These are phyloP conservation scores for Saturnispora galanensis DNA, from an alignment of 805 yeast species.

Conservation along the genomic window DNA sequence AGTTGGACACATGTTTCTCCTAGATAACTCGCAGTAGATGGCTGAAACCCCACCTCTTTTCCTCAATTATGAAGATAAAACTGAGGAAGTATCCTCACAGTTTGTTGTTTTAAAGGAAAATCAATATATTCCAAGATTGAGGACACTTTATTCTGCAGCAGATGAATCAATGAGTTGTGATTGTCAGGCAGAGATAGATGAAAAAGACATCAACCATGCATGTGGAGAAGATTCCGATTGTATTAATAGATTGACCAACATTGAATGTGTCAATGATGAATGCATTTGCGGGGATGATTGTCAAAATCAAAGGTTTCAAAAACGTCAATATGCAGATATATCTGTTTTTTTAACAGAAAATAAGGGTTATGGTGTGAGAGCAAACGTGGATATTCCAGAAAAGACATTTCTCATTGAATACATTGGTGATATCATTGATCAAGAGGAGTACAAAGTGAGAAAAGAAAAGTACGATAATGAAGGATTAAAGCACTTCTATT, in stretches of 20 bases:
- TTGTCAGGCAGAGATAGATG: conserved; percentile 46
- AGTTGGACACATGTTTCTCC: not conserved
- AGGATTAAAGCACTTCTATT: conserved; percentile 74
- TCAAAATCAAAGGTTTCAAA: conserved; percentile 83
- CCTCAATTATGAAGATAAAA: conserved; percentile 40
- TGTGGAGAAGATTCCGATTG: conserved; percentile 85
- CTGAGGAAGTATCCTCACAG: conserved; percentile 55
- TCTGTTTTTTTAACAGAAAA: conserved; percentile 72
- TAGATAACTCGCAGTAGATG: not conserved
- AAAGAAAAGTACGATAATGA: conserved; percentile 64
- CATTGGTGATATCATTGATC: conserved; percentile 88
- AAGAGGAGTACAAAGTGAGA: conserved; percentile 59
- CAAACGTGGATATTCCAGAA: conserved; percentile 45
- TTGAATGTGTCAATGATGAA: conserved; percentile 72
- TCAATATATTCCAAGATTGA: conserved; percentile 46
- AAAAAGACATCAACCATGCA: conserved; percentile 38
- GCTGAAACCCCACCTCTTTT: not conserved
- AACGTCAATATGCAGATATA: conserved; percentile 59
- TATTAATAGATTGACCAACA: conserved; percentile 83
- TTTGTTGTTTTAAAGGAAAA: conserved; percentile 52
- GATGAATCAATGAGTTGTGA: conserved; percentile 88
- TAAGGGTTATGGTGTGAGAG: conserved; percentile 88
- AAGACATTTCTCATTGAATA: conserved; percentile 82
- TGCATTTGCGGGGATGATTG: conserved; percentile 73
- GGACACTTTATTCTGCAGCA: conserved; percentile 58